Evolutionary conservation across 805 yeast genomes (phyloP), one percentile per base, ranked within the genome.

Genomic region (Nakazawaea ambrosiae): DNA sequence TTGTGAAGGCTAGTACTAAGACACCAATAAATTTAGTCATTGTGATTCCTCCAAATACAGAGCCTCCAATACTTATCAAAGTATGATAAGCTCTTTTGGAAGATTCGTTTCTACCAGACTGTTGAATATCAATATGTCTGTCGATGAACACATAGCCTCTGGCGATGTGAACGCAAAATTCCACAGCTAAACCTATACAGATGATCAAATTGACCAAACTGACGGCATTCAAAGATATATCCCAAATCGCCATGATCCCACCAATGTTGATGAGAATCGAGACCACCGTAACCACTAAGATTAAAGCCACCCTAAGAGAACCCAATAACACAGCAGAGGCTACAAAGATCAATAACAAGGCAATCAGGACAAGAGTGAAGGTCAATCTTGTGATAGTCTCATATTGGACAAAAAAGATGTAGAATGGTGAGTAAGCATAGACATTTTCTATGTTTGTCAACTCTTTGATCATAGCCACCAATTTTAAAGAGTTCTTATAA

Each of bases 131-230:
- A 6, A 56, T 17, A 29, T 31, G 35, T 15, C 31, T 27, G 14
- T 36, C 44, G 5, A 20, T 16, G 26, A 33, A 37, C 20, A 82
- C 71, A 56, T 78, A 90, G 2, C 92, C 87, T 40, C 92, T 66
- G 1, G 87, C 82, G 38, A 92, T 70, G 57, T 90, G 97, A 24
- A 83, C 74, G 42, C 96, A 87, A 54, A 90, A 92, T 58, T 92
- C 98, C 25, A 92, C 96, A 2, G 92, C 89, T 26, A 90, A 63
- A 0, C 98, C 98, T 3, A 82, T 78, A 55, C 97, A 90, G n/a
- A 90, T 90, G 25, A 92, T 70, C 39, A 90, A 67, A 49, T 90
- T 90, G 15, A 92, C 97, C 44, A 92, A 64, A 42, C 90, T 77
- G 3, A 90, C 86, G 0, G 96, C 97, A 54, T 90, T 90, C 33